These are phyloP conservation scores for Alternaria gansuensis DNA, from an alignment of 2,329 filamentous ascomycete genomes.

Conservation along the genomic window DNA sequence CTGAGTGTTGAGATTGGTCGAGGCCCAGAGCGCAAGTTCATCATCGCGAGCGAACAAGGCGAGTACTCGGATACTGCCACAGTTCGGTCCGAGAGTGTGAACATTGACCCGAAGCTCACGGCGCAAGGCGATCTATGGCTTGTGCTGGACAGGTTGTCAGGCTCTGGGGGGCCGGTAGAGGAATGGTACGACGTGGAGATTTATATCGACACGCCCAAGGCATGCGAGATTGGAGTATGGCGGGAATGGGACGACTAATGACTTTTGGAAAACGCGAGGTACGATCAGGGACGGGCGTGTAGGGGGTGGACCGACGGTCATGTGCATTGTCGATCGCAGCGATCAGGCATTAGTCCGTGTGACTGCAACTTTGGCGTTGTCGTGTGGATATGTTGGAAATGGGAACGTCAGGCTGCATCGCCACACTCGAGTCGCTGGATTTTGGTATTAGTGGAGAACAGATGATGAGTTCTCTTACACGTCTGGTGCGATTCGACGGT, in stretches of 20 bases:
- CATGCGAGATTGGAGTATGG: constrained; percentile 57
- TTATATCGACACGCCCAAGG: constrained; percentile 57
- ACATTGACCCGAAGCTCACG: constrained; percentile 72
- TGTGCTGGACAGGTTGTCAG: constrained; percentile 81
- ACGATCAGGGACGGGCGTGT: constrained; percentile 6
- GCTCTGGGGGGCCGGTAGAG: constrained; percentile 56
- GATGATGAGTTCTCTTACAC: constrained; percentile 8
- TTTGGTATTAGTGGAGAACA: neutral
- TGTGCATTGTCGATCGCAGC: constrained; percentile 17
- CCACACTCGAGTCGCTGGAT: constrained; percentile 1
- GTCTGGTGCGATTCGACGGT: constrained; percentile 2
- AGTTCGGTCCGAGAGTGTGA: constrained; percentile 75
- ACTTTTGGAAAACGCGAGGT: neutral
- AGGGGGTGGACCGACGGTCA: constrained; percentile 8
- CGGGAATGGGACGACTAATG: constrained; percentile 54
- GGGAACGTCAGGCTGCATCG: constrained; percentile 1
- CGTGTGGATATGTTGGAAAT: neutral
- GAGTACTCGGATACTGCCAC: constrained; percentile 75
- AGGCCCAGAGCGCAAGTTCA: constrained; percentile 70
- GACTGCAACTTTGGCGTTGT: constrained; percentile 6
- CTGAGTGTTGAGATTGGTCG: constrained; percentile 77
- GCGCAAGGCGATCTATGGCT: constrained; percentile 73
- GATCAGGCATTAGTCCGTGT: constrained; percentile 4
- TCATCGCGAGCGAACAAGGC: constrained; percentile 75
- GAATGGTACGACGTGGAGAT: constrained; percentile 63